A percentile compares a stretch with the other conserved stretches of the same genome.
Evolutionary conservation across 2,329 filamentous ascomycete genomes (phyloP).

Genomic region (Plectosphaerella sp.): DNA sequence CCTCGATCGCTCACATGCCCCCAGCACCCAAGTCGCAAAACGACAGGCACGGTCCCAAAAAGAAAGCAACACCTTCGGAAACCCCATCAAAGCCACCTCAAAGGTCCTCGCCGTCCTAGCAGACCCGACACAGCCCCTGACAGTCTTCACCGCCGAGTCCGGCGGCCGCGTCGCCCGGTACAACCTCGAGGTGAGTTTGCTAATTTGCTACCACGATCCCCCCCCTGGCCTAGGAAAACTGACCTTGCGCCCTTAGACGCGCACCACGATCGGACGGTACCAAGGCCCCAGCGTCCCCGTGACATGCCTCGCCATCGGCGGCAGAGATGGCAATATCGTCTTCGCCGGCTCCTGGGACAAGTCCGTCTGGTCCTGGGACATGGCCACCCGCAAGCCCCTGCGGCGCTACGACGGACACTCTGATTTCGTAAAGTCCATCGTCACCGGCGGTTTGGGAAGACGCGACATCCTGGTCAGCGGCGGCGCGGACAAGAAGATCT

Average conservation of each 20-base stretch:
- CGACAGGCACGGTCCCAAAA: slow-evolving; percentile 47
- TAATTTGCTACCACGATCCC: background rate
- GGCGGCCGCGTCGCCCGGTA: slow-evolving; percentile 74
- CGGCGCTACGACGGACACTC: slow-evolving; percentile 69
- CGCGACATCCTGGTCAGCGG: slow-evolving; percentile 67
- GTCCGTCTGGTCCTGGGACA: slow-evolving; percentile 79
- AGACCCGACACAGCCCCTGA: slow-evolving; percentile 58
- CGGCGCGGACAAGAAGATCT: slow-evolving; percentile 72
- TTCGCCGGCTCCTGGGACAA: slow-evolving; percentile 97
- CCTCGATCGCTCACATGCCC: slow-evolving; percentile 11
- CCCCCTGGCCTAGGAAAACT: background rate
- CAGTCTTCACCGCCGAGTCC: slow-evolving; percentile 80
- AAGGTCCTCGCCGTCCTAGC: slow-evolving; percentile 75
- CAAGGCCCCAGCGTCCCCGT: slow-evolving; percentile 75
- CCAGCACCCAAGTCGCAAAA: slow-evolving; percentile 7
- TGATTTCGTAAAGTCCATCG: slow-evolving; percentile 86
- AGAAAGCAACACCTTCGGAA: slow-evolving; percentile 72
- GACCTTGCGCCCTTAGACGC: slow-evolving; percentile 1
- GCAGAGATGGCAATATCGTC: slow-evolving; percentile 51
- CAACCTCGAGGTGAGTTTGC: slow-evolving; percentile 60
- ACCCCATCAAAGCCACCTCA: slow-evolving; percentile 74
- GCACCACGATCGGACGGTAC: slow-evolving; percentile 35
- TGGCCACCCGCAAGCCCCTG: slow-evolving; percentile 48
- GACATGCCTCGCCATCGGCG: slow-evolving; percentile 68
- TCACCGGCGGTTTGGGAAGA: slow-evolving; percentile 56